Evolutionary conservation across 192 early-diverging fungal species (phyloP).

Genomic region (Umbelopsis sp.): DNA sequence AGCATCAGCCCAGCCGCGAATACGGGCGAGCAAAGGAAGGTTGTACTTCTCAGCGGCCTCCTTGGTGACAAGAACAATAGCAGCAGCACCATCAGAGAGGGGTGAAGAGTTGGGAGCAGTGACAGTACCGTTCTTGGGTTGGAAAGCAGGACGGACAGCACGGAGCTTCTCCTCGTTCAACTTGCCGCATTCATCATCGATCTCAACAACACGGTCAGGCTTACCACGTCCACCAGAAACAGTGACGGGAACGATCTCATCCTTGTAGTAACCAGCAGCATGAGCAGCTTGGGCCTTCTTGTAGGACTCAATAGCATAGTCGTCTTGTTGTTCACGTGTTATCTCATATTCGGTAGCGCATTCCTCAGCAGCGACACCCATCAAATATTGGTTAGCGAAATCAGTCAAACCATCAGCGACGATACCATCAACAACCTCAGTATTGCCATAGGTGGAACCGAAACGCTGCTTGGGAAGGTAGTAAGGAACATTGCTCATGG

Average conservation of each 20-base stretch:
- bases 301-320: conserved; percentile 74
- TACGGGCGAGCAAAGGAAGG: conserved; percentile 54
- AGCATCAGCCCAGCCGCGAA: conserved; percentile 73
- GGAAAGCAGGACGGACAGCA: conserved; percentile 87
- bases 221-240: conserved; percentile 69
- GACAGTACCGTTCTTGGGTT: conserved; percentile 81
- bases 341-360: conserved; percentile 80
- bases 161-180: conserved; percentile 86
- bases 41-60: conserved; percentile 56
- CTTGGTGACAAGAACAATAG: conserved; percentile 72
- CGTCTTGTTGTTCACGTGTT: conserved; percentile 80
- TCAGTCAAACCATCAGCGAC: conserved; percentile 77
- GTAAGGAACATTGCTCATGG: conserved; percentile 85
- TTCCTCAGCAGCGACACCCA: conserved; percentile 83
- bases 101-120: conserved; percentile 88
- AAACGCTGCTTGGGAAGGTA: conserved; percentile 78
- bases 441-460: conserved; percentile 76
- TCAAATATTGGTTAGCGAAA: conserved; percentile 70
- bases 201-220: conserved; percentile 56
- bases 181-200: conserved; percentile 70
- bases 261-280: conserved; percentile 57
- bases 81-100: conserved; percentile 80
- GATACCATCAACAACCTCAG: conserved; percentile 73
- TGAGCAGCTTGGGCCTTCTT: conserved; percentile 74
- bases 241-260: conserved; percentile 74